phyloP scores from a whole-genome alignment of 2,329 filamentous ascomycete genomes.

The Microascus cirrosus region DNA sequence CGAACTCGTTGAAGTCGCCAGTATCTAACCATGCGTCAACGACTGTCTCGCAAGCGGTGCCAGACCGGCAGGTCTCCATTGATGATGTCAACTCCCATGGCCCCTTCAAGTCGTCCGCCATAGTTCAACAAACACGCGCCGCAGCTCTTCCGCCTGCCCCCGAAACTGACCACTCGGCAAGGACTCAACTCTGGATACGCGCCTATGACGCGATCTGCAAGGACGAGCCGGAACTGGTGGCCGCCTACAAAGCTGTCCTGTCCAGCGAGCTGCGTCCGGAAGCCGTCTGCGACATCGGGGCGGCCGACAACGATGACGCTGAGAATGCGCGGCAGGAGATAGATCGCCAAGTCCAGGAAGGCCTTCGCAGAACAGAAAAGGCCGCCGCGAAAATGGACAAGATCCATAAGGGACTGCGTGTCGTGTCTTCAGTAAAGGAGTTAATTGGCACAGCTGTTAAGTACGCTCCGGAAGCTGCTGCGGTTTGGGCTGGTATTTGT shows the following conservation, averaged over 20 bases:
- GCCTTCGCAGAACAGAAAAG: background rate
- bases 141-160: background rate
- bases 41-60: background rate
- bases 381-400: background rate
- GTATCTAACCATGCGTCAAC: background rate
- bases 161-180: background rate
- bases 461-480: conserved; percentile 18
- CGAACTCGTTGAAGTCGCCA: background rate
- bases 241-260: background rate
- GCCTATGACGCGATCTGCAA: background rate
- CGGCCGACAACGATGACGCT: background rate
- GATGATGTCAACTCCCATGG: background rate
- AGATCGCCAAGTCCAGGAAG: background rate
- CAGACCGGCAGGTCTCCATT: background rate
- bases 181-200: background rate
- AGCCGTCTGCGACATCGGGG: background rate
- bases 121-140: background rate
- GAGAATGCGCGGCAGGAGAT: background rate
- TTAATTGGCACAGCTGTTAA: conserved; percentile 15
- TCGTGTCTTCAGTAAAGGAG: conserved; percentile 1
- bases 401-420: background rate
- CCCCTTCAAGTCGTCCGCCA: background rate
- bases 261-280: background rate
- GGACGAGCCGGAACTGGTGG: background rate
- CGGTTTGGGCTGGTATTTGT: conserved; percentile 24